Evolutionary conservation across 1,284 basidiomycete species (phyloP).

Genomic region (Rhodotorula sp.): DNA sequence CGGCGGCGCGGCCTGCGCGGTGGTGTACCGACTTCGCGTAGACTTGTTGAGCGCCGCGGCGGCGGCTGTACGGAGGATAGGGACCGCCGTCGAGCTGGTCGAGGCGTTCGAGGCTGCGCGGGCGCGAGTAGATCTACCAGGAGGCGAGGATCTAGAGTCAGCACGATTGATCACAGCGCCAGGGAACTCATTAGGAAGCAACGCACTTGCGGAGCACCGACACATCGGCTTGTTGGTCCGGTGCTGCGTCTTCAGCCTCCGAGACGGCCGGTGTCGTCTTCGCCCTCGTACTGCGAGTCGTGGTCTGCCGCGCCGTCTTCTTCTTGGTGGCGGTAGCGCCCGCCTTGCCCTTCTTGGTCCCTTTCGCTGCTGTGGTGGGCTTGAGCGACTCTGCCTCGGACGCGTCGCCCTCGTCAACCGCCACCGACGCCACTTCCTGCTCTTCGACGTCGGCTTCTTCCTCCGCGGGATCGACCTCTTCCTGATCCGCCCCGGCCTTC

Average conservation of each 20-base stretch:
- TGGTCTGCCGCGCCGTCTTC: background rate
- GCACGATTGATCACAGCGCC: background rate
- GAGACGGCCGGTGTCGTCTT: slow-evolving; percentile 19
- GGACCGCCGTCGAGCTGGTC: background rate
- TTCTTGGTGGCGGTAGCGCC: background rate
- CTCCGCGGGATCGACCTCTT: slow-evolving; percentile 1
- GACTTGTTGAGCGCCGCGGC: background rate
- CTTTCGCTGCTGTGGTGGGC: background rate
- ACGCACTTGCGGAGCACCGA: slow-evolving; percentile 19
- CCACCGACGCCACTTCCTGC: background rate
- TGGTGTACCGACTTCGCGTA: background rate
- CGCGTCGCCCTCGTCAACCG: background rate
- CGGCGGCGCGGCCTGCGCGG: slow-evolving; percentile 3
- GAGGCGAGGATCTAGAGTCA: background rate
- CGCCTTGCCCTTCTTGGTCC: background rate
- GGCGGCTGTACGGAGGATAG: background rate
- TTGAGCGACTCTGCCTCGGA: background rate
- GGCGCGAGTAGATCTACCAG: slow-evolving; percentile 14
- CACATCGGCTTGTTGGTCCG: background rate
- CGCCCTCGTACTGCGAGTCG: background rate
- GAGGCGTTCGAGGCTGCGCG: slow-evolving; percentile 16
- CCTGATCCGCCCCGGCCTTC: background rate
- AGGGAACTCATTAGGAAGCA: background rate
- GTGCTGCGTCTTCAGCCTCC: slow-evolving; percentile 11
- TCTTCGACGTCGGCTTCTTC: background rate